Percentiles rank a stretch among this genome's conserved stretches.
Conservation (phyloP, 2,329 filamentous ascomycete species). For the Aspergillus brunneoviolaceus region DNA sequence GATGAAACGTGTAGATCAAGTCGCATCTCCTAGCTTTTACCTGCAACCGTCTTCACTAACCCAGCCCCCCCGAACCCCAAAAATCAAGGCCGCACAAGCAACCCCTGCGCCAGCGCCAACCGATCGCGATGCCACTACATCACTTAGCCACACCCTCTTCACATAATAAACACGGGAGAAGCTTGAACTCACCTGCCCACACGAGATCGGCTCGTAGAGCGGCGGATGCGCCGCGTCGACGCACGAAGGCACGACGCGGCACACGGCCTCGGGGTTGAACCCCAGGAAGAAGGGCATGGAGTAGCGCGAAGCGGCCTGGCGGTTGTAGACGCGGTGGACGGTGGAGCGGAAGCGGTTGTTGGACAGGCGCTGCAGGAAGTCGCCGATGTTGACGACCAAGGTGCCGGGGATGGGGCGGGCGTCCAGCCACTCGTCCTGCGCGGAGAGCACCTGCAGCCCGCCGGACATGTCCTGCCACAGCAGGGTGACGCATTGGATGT, state of each 20-base stretch:
- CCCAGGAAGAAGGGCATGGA: constrained; percentile 60
- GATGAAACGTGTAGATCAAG: too few species aligned
- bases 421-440: constrained; percentile 32
- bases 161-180: too few species aligned
- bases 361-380: constrained; percentile 53
- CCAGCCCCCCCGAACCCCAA: too few species aligned
- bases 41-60: too few species aligned
- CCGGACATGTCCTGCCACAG: constrained; percentile 47
- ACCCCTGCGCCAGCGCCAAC: constrained; percentile 16
- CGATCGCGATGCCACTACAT: constrained; percentile 25
- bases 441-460: constrained; percentile 47
- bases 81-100: not conserved
- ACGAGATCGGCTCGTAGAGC: constrained; percentile 54
- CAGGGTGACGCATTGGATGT: constrained; percentile 53
- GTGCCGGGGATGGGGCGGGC: constrained; percentile 44
- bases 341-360: constrained; percentile 54
- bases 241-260: constrained; percentile 49
- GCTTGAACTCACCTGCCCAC: constrained; percentile 39
- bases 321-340: constrained; percentile 49
- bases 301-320: constrained; percentile 41
- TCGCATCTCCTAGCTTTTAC: too few species aligned
- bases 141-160: not conserved
- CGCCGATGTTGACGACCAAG: constrained; percentile 54
- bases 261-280: constrained; percentile 51
- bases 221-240: constrained; percentile 47